These are phyloP conservation scores for Suillus decipiens DNA, from an alignment of 768 basidiomycete genomes.

Conservation along the genomic window DNA sequence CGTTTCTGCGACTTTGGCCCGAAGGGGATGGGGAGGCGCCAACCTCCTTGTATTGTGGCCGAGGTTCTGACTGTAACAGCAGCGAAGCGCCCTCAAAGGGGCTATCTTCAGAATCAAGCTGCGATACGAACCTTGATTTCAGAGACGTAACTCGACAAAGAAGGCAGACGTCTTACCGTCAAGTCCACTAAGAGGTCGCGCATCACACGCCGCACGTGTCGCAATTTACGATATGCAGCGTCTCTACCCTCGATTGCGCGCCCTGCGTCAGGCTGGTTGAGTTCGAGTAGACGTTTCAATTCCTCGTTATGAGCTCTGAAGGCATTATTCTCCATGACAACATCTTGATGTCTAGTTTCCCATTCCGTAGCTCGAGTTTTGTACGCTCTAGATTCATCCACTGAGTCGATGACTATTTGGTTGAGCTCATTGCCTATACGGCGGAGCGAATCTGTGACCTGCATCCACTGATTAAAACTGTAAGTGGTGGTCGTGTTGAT, in stretches of 20 bases:
- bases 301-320: slow-evolving; percentile 36
- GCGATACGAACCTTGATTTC: neutral
- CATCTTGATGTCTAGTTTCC: slow-evolving; percentile 32
- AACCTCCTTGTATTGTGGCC: neutral
- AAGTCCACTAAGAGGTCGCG: slow-evolving; percentile 44
- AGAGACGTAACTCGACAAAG: neutral
- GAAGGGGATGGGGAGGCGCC: neutral
- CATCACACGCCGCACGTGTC: slow-evolving; percentile 42
- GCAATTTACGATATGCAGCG: slow-evolving; percentile 31
- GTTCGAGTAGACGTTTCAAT: slow-evolving; percentile 31
- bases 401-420: slow-evolving; percentile 19
- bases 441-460: slow-evolving; percentile 29
- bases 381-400: slow-evolving; percentile 25
- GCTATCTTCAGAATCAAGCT: slow-evolving; percentile 1
- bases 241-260: slow-evolving; percentile 33
- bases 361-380: slow-evolving; percentile 38
- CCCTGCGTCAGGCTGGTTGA: slow-evolving; percentile 30
- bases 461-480: slow-evolving; percentile 19
- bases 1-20: neutral
- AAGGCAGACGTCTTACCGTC: slow-evolving; percentile 30
- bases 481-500: neutral
- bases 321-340: slow-evolving; percentile 27
- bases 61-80: neutral
- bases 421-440: slow-evolving; percentile 35
- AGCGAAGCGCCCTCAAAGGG: neutral